These are phyloP conservation scores for Fusarium torreyae DNA, from an alignment of 2,329 filamentous ascomycete genomes.

Conservation along the genomic window DNA sequence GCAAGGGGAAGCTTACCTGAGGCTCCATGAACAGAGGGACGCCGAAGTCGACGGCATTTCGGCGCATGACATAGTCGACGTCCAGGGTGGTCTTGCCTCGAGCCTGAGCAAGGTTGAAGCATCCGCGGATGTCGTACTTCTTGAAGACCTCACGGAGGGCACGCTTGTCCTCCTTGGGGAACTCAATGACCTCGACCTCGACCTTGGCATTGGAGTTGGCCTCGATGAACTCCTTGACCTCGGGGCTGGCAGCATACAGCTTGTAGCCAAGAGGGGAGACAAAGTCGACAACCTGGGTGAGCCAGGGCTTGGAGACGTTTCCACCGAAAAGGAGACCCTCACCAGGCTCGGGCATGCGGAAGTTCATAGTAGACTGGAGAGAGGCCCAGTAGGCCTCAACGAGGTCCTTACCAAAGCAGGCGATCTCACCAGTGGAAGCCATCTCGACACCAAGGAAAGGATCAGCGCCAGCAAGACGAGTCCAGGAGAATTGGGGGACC, in stretches of 20 bases:
- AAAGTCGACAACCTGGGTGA: conserved; percentile 87
- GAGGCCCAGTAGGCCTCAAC: conserved; percentile 98
- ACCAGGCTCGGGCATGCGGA: conserved; percentile 93
- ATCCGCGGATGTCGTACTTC: conserved; percentile 96
- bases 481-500: conserved; percentile 99
- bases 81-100: conserved; percentile 88
- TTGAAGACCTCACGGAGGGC: conserved; percentile 94
- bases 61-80: conserved; percentile 97
- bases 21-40: conserved; percentile 99
- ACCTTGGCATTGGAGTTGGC: conserved; percentile 75
- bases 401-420: conserved; percentile 96
- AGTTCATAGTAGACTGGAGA: conserved; percentile 98
- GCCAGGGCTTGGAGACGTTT: conserved; percentile 78
- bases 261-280: conserved; percentile 93
- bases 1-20: conserved; percentile 74
- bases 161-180: conserved; percentile 96
- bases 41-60: conserved; percentile 98
- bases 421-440: conserved; percentile 97
- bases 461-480: conserved; percentile 94
- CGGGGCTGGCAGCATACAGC: conserved; percentile 85
- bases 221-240: conserved; percentile 89
- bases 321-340: conserved; percentile 97
- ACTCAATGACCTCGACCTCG: conserved; percentile 91
- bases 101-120: conserved; percentile 92
- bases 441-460: conserved; percentile 99